A percentile compares a stretch with the other conserved stretches of the same genome.
Evolutionary conservation across 2,329 filamentous ascomycete genomes (phyloP).

Genomic region (Microsporum ferrugineum): DNA sequence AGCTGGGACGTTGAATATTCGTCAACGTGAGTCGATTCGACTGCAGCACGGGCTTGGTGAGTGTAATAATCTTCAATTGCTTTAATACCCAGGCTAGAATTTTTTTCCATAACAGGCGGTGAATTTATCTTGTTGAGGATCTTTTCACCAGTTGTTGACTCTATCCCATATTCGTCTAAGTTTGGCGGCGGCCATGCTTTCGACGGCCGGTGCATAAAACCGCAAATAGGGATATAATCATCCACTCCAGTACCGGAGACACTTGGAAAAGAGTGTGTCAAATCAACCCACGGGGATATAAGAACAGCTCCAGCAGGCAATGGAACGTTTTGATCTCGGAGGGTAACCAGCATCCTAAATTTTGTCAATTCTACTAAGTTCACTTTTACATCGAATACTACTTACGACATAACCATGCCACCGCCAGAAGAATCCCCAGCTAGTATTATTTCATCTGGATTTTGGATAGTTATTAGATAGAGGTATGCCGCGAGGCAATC

Average conservation of each 20-base stretch:
- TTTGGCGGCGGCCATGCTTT: constrained; percentile 87
- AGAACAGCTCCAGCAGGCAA: constrained; percentile 81
- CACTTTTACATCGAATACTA: neutral
- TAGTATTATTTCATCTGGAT: constrained; percentile 70
- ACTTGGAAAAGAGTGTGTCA: constrained; percentile 92
- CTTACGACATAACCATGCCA: constrained; percentile 64
- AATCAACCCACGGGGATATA: constrained; percentile 89
- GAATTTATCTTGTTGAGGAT: constrained; percentile 9
- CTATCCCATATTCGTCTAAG: constrained; percentile 53
- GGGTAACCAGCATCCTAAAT: constrained; percentile 56
- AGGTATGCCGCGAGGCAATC: constrained; percentile 86
- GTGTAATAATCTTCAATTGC: constrained; percentile 11
- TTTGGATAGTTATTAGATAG: constrained; percentile 63
- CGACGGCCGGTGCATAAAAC: constrained; percentile 85
- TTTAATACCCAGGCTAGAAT: constrained; percentile 4
- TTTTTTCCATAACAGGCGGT: constrained; percentile 8
- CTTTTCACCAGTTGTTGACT: constrained; percentile 40
- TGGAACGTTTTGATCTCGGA: constrained; percentile 73
- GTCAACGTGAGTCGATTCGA: constrained; percentile 21
- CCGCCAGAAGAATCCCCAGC: constrained; percentile 90
- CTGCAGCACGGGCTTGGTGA: constrained; percentile 21
- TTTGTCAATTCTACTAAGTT: neutral
- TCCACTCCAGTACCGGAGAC: constrained; percentile 58
- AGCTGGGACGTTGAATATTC: constrained; percentile 5
- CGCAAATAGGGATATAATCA: constrained; percentile 79